Base-by-base conservation (phyloP, 352 stramenopile species). In the Pythium vanterpoolii region DNA sequence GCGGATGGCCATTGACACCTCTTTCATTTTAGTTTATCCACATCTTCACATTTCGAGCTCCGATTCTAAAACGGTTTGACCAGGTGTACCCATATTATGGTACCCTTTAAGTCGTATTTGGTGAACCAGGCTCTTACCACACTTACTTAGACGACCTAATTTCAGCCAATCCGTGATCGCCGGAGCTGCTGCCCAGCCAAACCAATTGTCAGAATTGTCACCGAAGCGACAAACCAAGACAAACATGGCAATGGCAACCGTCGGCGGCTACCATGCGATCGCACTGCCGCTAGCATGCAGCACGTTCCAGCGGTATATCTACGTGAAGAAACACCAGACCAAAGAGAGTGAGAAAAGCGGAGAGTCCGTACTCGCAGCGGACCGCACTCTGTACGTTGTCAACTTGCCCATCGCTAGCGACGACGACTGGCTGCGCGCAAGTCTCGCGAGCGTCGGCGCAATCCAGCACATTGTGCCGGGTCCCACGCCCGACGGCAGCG, bases 331-430 rank as follows among this genome's bases (percentile, higher is more conserved):
- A 60, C 84, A 94, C 61, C 56, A 64, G 24, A 34, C 58, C 44
- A 89, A 89, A 53, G 65, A 79, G 54, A 66, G 36, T 21, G 62
- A 80, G 43, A 28, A 43, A 13, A 57, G 48, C 46, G 57, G 52
- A 34, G 79, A 89, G 67, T 77, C 74, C 8, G 47, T 71, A 24
- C 58, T 94, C 27, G 79, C 77, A 14, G 55, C 74, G 4, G 76
- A 82, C n/a, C 78, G 82, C 47, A 90, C 84, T 10, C 80, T 77
- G 38, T 92, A 90, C 64, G 36, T 94, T 10, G 82, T 88, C 39
- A 94, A 94, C 54, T 54, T 94, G 54, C 84, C 82, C 18, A 30
- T 39, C 1, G 53, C 38, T 13, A 63, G 72, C 5, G 81, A 79
- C 19, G 75, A 81, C 11, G 59, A 77, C 21, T 90, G 78, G 79